Evolutionary conservation across 2,329 filamentous ascomycete genomes (phyloP).

Genomic region (Beauveria caledonica): DNA sequence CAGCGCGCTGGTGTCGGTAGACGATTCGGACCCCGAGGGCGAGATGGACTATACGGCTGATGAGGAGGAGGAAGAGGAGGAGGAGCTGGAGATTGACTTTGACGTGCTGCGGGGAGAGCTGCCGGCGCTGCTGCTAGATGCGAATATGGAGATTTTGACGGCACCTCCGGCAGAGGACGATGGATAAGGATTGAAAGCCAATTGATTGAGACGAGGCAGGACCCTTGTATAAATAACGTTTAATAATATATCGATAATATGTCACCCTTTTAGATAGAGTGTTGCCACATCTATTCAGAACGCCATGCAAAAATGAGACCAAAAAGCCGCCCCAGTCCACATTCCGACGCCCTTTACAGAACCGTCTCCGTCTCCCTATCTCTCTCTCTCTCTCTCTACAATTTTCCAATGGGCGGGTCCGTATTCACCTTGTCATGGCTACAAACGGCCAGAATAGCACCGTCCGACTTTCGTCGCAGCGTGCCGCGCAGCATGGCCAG

Average conservation of each 20-base stretch:
- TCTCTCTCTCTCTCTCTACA: neutral
- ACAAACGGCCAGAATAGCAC: slow-evolving; percentile 45
- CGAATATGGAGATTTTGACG: slow-evolving; percentile 15
- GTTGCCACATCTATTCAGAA: no score
- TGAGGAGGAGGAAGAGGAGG: slow-evolving; percentile 24
- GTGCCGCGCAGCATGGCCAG: slow-evolving; percentile 45
- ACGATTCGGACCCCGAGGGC: slow-evolving; percentile 17
- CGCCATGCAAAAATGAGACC: no score
- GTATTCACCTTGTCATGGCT: slow-evolving; percentile 60
- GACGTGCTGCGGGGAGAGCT: slow-evolving; percentile 19
- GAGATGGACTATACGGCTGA: slow-evolving; percentile 20
- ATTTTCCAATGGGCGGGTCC: slow-evolving; percentile 33
- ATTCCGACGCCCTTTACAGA: no score
- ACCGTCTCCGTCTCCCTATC: no score
- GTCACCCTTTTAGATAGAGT: no score
- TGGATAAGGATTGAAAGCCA: no score
- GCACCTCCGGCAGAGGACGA: neutral
- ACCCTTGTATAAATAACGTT: no score
- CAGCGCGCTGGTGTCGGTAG: slow-evolving; percentile 14
- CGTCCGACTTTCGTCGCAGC: slow-evolving; percentile 45
- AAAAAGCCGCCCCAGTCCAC: no score
- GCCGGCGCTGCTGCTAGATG: slow-evolving; percentile 19
- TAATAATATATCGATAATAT: no score
- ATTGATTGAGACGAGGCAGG: no score
- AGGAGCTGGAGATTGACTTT: slow-evolving; percentile 19